Base-by-base conservation (phyloP, 2,329 filamentous ascomycete species). In the Aspergillus sp. region DNA sequence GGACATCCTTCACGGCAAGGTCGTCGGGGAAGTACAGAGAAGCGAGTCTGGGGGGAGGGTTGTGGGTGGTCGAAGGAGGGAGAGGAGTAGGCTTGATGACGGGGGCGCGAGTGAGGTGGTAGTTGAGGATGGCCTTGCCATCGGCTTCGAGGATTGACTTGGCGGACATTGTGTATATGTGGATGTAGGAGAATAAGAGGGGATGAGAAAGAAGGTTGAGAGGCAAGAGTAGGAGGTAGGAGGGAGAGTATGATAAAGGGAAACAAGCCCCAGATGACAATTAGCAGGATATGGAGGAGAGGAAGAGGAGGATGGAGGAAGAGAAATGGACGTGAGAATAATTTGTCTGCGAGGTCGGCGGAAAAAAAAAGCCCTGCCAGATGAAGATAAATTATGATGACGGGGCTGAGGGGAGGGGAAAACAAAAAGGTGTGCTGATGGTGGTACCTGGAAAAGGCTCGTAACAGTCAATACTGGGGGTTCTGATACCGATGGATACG, bases 111-210 rank as follows among this genome's bases (percentile, higher is more conserved):
- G 95, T 98, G 81, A 99, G 92, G 85, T 98, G 95, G 86, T 98
- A 99, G 90, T 97, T 98, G 86, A 99, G 86, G 84, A 99, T 98
- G 86, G 95, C 95, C 90, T 99, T 99, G 87, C 95, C 95, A 84
- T 99, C 95, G 85, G 93, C 93, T 86, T 99, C 95, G 85, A 90
- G 82, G 77, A 99, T 98, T 68, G 93, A 90, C 84, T 99, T 99
- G 80, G 95, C 91, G 77, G 91, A 92, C 91, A 96, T 96, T 73
- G 73, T 64, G 62, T 61, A 59, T 64, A 59, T 63, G 62, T 62
- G 63, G 62, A 43, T 59, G 60, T 62, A 60, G 62, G 58, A 64
- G 55, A 52, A 40, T 39, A 44, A 45, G 50, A 35, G 52, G 27
- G 21, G 27, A 51, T 43, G 37, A 56, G 47, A 46, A 47, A 48